These are phyloP conservation scores for Agrocybe chaxingu DNA, from an alignment of 768 basidiomycete species.

Conservation along the genomic window DNA sequence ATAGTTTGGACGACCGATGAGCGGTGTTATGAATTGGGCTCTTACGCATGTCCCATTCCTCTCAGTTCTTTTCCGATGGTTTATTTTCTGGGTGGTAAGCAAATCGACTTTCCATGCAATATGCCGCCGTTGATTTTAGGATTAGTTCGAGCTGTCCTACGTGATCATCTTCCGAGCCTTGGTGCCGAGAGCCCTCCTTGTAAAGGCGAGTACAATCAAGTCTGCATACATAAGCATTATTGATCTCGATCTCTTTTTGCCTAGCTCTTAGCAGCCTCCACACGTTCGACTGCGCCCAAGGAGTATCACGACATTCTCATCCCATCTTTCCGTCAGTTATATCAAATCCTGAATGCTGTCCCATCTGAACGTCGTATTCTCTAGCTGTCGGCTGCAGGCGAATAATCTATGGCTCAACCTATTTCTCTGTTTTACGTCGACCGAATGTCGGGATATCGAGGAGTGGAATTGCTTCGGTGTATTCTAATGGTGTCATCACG, in stretches of 20 bases:
- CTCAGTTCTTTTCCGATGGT: constrained; percentile 10
- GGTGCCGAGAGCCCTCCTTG: constrained; percentile 5
- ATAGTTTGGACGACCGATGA: not conserved
- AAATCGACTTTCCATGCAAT: not conserved
- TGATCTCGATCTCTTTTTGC: constrained; percentile 6
- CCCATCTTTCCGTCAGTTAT: constrained; percentile 43
- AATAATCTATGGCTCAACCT: constrained; percentile 46
- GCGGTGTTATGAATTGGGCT: constrained; percentile 5
- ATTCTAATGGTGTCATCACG: constrained; percentile 41
- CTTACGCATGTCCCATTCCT: constrained; percentile 13
- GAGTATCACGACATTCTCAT: constrained; percentile 42
- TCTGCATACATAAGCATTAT: not conserved
- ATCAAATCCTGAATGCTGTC: not conserved
- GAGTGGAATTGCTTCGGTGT: constrained; percentile 36
- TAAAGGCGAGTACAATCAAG: constrained; percentile 1
- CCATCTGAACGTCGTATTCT: not conserved
- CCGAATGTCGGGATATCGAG: constrained; percentile 44
- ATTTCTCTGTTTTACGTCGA: constrained; percentile 39
- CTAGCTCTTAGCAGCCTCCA: constrained; percentile 25
- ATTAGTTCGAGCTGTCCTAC: constrained; percentile 9
- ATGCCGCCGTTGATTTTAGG: not conserved
- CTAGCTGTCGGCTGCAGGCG: constrained; percentile 53
- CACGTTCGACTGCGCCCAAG: constrained; percentile 37
- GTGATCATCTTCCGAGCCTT: constrained; percentile 6
- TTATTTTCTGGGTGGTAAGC: constrained; percentile 14